Evolutionary conservation across 495 filamentous ascomycete genomes (phyloP), one percentile per base, ranked within the genome.

Genomic region (Staphylotrichum tortipilum): DNA sequence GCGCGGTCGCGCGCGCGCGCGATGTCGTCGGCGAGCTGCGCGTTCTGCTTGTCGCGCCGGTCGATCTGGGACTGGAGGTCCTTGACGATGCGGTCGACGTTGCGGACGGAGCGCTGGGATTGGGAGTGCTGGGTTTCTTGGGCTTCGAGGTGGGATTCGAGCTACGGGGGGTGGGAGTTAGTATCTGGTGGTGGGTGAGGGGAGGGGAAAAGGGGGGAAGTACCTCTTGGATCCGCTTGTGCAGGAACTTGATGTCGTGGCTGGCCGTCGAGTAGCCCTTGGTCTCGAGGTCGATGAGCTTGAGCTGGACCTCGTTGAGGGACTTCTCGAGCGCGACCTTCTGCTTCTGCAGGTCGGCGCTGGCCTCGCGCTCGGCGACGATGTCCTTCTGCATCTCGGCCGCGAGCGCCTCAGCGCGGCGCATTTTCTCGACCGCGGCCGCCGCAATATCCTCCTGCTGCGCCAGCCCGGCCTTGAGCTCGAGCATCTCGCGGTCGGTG

Each of bases 381-480:
- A 97, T 86, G 59, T 98, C 92, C 68, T 94, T 94, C 63, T 97
- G 90, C 50, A 92, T 84, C 68, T 98, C 94, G 15, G 80, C 79
- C 1, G 81, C 81, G 14, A 98, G 71, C 31, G 88, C 88, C 61
- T 98, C 92, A 0, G 94, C 89, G 11, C 91, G 83, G n/a, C 92
- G 78, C 92, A 98, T 98, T 73, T 97, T 97, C 61, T 89, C 91
- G 38, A 97, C 84, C 0, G 92, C 92, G 2, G 92, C 92, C 3
- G 85, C 77, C 17, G 89, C 89, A 23, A 97, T 83, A 62, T 98
- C 92, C 67, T 96, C 87, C 61, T 95, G 88, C 55, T 95, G 89
- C 8, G 90, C 92, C 31, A 97, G 79, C 45, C 78, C 80, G 7
- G 88, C 82, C 69, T 94, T 96, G 51, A 98, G 80, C 55, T 95